Base-by-base conservation (phyloP, 2,329 filamentous ascomycete species). In the Nakataea oryzae region DNA sequence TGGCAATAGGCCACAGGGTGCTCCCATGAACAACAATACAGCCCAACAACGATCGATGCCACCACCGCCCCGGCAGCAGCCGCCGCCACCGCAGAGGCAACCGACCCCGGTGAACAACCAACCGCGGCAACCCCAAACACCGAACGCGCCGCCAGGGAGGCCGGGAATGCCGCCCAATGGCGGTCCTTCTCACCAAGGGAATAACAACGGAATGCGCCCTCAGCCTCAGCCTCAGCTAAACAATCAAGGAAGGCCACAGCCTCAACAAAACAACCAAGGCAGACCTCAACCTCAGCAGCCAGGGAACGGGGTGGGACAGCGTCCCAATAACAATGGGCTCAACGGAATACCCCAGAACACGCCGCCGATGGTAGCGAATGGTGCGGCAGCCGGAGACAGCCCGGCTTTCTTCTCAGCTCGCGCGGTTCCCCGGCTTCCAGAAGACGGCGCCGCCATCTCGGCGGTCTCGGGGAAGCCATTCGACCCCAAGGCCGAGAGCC, bases 401-500 rank as follows among this genome's bases (percentile, higher is more conserved):
- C 77, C 84, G 12, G 84, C 82, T 0, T 92, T 91, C 74, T 89
- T 87, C 71, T 91, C 88, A 0, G 89, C 89, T 17, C 81, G 84
- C 63, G 86, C 86, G 29, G 82, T 87, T 8, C 82, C 81, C 62
- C 76, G 81, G 62, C 70, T 87, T 6, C 78, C 82, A 7, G 81
- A 84, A 63, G 76, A 74, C 58, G 79, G 66, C 65, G 76, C 73
- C 65, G 72, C 67, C 58, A 75, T 71, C 12, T 74, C 79, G 4
- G 73, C 77, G 50, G 41, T 27, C 9, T 74, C 75, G 9, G 76
- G 77, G 7, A 80, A 84, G 14, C 77, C 80, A 28, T 93, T 93
- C 72, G 88, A 93, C 67, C 89, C 88, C 3, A 86, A 86, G 63
- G 81, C 86, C 7, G 88, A 93, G 69, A 91, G 87, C 64, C 92